These are phyloP conservation scores for Solanum lignicaule DNA, from an alignment of 257 asterid species.

Conservation along the genomic window DNA sequence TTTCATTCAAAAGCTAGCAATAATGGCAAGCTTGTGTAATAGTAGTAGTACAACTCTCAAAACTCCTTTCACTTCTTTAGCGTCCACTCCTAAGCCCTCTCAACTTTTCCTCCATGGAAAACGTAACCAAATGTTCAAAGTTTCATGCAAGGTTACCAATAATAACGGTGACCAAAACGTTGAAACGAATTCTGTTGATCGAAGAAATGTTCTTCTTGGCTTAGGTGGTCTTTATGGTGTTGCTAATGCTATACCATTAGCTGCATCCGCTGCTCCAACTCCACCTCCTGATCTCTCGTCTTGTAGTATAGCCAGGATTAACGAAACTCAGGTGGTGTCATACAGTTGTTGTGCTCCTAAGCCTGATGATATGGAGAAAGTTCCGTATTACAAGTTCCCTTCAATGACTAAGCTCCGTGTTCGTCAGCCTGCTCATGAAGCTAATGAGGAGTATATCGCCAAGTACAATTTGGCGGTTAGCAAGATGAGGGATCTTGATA, in stretches of 20 bases:
- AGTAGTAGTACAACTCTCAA: background rate
- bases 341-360: background rate
- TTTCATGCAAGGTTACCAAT: background rate
- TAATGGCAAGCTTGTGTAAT: background rate
- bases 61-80: background rate
- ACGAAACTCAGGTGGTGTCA: background rate
- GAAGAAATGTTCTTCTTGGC: constrained; percentile 3
- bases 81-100: background rate
- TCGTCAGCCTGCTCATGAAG: constrained; percentile 7
- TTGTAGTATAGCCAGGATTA: background rate
- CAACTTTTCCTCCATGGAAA: background rate
- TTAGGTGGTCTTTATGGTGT: background rate
- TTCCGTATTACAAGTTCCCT: background rate
- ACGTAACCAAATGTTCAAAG: background rate
- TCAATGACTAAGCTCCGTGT: background rate
- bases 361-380: background rate
- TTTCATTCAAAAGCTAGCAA: background rate
- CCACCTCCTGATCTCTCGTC: background rate
- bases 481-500: background rate
- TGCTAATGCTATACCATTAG: background rate
- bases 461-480: constrained; percentile 5
- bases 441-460: background rate
- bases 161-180: background rate
- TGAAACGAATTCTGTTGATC: background rate
- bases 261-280: background rate